Conservation (phyloP, 129 eudicot species). For the Pseudognaphalium luteoalbum region DNA sequence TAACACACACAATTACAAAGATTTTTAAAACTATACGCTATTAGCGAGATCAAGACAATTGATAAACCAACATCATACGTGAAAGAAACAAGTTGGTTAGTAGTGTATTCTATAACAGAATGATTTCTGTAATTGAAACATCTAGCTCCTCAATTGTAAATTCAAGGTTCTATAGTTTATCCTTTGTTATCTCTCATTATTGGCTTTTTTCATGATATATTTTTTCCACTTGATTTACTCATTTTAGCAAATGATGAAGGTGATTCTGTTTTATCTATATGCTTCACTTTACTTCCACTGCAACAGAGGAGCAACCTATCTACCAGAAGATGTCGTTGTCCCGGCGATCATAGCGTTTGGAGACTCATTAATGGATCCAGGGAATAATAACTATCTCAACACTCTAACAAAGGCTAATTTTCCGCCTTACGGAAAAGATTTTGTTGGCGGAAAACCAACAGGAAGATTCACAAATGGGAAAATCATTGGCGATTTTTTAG, state of each 20-base stretch:
- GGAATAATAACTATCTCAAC: conserved; percentile 54
- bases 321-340: conserved; percentile 36
- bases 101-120: background rate
- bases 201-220: background rate
- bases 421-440: conserved; percentile 73
- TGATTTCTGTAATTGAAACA: background rate
- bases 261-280: conserved; percentile 4
- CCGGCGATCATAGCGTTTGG: conserved; percentile 66
- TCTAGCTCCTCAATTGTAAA: background rate
- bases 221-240: background rate
- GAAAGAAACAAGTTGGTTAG: conserved; percentile 6
- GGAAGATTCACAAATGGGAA: conserved; percentile 79
- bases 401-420: conserved; percentile 63
- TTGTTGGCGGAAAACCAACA: conserved; percentile 55
- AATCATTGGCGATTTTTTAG: conserved; percentile 57
- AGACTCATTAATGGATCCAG: conserved; percentile 69
- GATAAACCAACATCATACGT: background rate
- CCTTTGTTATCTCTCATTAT: background rate
- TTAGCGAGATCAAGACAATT: background rate
- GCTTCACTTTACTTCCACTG: conserved; percentile 14
- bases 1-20: background rate
- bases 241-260: conserved; percentile 21
- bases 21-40: background rate
- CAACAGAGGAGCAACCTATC: conserved; percentile 11
- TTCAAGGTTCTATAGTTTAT: background rate